Conservation (phyloP, 2,329 filamentous ascomycete species). For the Cercospora berteroae region DNA sequence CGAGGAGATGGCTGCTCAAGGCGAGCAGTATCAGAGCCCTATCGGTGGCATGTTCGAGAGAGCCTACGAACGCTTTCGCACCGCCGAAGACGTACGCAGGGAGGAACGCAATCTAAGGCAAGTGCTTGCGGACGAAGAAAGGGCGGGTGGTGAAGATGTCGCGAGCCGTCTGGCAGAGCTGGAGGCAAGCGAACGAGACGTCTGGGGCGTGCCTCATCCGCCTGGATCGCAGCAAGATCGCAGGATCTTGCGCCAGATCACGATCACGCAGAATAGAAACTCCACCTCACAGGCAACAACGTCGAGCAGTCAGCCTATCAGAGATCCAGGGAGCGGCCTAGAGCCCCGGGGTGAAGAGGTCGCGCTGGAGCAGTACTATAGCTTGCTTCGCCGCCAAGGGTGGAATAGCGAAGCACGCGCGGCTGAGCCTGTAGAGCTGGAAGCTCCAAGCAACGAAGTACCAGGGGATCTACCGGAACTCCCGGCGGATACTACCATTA, state of each 20-base stretch:
- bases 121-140: conserved; percentile 34
- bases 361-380: conserved; percentile 33
- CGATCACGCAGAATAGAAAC: conserved; percentile 2
- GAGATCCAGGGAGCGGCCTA: background rate
- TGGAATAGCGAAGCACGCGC: conserved; percentile 20
- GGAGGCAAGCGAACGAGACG: conserved; percentile 27
- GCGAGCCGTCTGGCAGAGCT: conserved; percentile 26
- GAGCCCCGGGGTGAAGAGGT: conserved; percentile 14
- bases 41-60: conserved; percentile 49
- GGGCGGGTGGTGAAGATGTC: conserved; percentile 27
- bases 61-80: conserved; percentile 45
- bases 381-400: conserved; percentile 31
- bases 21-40: conserved; percentile 51
- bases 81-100: conserved; percentile 41
- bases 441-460: background rate
- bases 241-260: conserved; percentile 4
- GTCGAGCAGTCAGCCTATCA: background rate
- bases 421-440: background rate
- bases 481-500: background rate
- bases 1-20: conserved; percentile 47
- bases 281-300: background rate
- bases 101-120: conserved; percentile 37
- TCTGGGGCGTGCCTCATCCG: conserved; percentile 35
- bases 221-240: background rate
- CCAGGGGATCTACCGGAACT: background rate